phyloP scores from a whole-genome alignment of 148 eudicot species.

The Camellia sinensis region DNA sequence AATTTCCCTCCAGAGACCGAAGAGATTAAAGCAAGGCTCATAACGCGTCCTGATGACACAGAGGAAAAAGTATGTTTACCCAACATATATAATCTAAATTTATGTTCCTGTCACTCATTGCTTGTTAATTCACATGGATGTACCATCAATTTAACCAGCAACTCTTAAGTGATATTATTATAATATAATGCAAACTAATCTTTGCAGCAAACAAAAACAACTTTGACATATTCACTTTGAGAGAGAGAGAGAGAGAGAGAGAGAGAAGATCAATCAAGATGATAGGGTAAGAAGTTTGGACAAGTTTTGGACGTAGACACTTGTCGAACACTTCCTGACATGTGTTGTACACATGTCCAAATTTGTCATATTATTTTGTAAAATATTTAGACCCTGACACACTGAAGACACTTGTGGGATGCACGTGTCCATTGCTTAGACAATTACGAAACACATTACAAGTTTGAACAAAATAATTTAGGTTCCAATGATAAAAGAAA shows the following conservation, averaged over 20 bases:
- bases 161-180: neutral
- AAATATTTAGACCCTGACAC: no score
- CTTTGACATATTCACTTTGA: neutral
- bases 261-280: neutral
- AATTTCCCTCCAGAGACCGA: slow-evolving; percentile 80
- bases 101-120: neutral
- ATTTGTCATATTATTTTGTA: no score
- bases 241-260: neutral
- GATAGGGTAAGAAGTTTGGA: neutral
- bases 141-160: neutral
- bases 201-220: neutral
- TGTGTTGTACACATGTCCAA: no score
- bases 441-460: no score
- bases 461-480: no score
- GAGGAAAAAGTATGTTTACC: slow-evolving; percentile 65
- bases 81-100: neutral
- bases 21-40: slow-evolving; percentile 75
- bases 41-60: slow-evolving; percentile 89
- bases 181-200: neutral
- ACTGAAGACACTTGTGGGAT: no score
- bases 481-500: no score
- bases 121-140: neutral
- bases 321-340: no score
- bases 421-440: no score
- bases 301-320: no score